phyloP scores from a whole-genome alignment of 106 monocot genomes.

The Acorus gramineus region DNA sequence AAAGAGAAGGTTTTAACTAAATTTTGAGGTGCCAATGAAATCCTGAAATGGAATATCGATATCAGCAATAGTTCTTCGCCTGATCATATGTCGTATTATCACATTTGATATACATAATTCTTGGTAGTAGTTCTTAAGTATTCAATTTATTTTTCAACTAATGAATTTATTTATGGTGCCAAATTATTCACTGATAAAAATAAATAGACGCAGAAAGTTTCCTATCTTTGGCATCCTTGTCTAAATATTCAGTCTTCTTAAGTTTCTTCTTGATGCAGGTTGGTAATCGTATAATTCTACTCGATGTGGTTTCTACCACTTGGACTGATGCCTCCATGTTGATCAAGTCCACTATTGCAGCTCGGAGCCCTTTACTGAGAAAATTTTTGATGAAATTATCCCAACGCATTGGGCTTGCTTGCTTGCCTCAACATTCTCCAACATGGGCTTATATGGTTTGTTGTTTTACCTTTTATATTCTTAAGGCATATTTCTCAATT shows the following conservation, averaged over 20 bases:
- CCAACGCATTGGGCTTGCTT: conserved; percentile 73
- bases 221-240: too few species aligned
- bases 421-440: conserved; percentile 62
- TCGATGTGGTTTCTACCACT: conserved; percentile 31
- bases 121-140: too few species aligned
- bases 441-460: conserved; percentile 83
- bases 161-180: too few species aligned
- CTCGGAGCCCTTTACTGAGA: conserved; percentile 69
- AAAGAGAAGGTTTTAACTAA: too few species aligned
- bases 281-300: conserved; percentile 49
- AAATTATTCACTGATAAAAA: too few species aligned
- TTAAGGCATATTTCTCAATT: background rate
- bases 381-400: conserved; percentile 85
- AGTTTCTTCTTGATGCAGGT: conserved; percentile 33
- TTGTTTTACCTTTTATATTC: background rate
- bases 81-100: too few species aligned
- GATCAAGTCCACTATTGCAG: conserved; percentile 57
- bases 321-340: conserved; percentile 63
- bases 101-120: too few species aligned
- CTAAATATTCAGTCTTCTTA: conserved; percentile 1
- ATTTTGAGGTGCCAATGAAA: too few species aligned
- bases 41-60: too few species aligned
- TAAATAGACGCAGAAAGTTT: too few species aligned
- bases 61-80: too few species aligned
- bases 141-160: too few species aligned